A percentile compares a stretch with the other conserved stretches of the same genome.
These are phyloP conservation scores for Fusarium heterosporum DNA, from an alignment of 2,329 filamentous ascomycete species.

Conservation along the genomic window DNA sequence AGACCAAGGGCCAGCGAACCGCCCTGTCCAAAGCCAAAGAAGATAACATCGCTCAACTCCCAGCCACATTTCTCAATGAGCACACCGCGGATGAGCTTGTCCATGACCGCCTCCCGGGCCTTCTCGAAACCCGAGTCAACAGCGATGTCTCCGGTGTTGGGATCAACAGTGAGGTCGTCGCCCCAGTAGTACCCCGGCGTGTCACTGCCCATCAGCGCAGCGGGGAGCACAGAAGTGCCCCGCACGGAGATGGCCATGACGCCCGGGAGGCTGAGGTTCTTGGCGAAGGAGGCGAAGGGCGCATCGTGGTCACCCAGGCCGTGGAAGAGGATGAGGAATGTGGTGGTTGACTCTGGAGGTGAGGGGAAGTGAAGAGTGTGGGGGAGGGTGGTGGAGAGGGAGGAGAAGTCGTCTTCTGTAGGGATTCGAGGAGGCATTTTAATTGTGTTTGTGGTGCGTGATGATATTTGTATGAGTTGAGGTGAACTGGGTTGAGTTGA, in stretches of 20 bases:
- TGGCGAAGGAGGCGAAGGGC: constrained; percentile 76
- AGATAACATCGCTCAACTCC: constrained; percentile 67
- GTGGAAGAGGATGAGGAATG: constrained; percentile 85
- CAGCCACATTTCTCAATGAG: constrained; percentile 70
- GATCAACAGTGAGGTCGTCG: constrained; percentile 70
- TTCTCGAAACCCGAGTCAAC: constrained; percentile 70
- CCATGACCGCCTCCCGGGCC: constrained; percentile 60
- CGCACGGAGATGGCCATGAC: constrained; percentile 81
- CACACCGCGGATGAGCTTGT: constrained; percentile 62
- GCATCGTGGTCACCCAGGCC: constrained; percentile 81
- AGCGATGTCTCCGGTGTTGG: constrained; percentile 65
- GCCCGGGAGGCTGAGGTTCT: constrained; percentile 77
- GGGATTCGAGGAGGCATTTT: constrained; percentile 63
- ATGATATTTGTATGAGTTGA: neutral
- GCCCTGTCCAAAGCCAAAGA: constrained; percentile 77
- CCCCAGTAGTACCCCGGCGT: constrained; percentile 70
- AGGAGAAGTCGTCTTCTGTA: constrained; percentile 61
- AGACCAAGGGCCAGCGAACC: constrained; percentile 70
- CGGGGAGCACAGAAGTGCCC: constrained; percentile 75
- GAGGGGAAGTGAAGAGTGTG: constrained; percentile 62
- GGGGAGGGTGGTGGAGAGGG: constrained; percentile 50
- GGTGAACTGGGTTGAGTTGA: neutral
- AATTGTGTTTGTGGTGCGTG: constrained; percentile 1
- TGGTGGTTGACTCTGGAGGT: constrained; percentile 72
- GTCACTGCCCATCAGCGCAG: constrained; percentile 64